Conservation (phyloP, 495 filamentous ascomycete species). For the Neurospora sp. region DNA sequence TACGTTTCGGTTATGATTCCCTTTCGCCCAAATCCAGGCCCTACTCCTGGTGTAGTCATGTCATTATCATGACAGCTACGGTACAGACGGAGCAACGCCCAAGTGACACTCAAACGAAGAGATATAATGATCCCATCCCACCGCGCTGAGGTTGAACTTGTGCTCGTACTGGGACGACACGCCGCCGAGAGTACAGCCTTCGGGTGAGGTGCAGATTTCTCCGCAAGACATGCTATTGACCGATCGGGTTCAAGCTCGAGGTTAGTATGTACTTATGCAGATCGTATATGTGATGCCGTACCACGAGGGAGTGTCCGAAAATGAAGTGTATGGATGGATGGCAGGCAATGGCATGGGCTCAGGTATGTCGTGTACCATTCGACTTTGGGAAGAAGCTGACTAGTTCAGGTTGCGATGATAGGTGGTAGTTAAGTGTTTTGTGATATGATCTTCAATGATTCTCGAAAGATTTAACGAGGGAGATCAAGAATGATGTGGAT, state of each 20-base stretch:
- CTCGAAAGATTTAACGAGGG: no score
- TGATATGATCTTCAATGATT: no score
- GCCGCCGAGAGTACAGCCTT: slow-evolving; percentile 34
- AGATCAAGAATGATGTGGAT: no score
- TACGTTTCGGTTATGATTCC: no score
- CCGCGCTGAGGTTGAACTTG: slow-evolving; percentile 27
- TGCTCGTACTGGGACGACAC: slow-evolving; percentile 23
- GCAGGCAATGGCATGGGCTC: background rate
- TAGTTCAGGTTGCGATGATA: background rate
- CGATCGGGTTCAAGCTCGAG: background rate
- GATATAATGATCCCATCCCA: slow-evolving; percentile 27
- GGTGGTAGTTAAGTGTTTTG: no score
- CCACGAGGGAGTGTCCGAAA: background rate
- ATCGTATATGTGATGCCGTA: background rate
- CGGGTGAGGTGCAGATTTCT: slow-evolving; percentile 31
- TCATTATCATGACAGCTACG: background rate
- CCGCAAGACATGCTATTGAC: slow-evolving; percentile 16
- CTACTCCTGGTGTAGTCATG: no score
- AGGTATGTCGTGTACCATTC: background rate
- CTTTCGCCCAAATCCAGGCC: no score
- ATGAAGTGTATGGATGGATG: background rate
- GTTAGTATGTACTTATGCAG: background rate
- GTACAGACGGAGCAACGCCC: background rate
- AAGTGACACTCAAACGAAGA: slow-evolving; percentile 28
- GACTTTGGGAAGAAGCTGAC: background rate